Evolutionary conservation across 2,329 filamentous ascomycete genomes (phyloP), one percentile per base, ranked within the genome.

Genomic region (Cladosporium phlei): DNA sequence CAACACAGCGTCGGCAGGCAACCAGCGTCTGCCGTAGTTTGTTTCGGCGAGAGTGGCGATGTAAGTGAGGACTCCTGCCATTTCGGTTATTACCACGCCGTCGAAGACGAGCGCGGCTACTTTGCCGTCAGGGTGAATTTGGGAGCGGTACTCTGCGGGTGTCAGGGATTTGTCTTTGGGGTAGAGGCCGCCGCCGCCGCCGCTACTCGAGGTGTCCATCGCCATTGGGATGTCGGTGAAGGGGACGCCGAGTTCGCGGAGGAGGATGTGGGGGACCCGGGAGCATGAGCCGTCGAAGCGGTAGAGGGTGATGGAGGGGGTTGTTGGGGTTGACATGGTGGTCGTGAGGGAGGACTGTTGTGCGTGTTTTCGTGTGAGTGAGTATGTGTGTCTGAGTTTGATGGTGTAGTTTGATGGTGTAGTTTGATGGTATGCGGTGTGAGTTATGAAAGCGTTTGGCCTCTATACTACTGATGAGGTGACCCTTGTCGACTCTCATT

Each of bases 51-150:
- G 55, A 2, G 60, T 55, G 3, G 63, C 56, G 29, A 68, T 61
- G 6, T 53, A 54, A 4, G 62, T 66, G 7, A 57, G 39, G 20
- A 69, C 58, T 1, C 65, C 63, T 0, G 63, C 60, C 4, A 51
- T 50, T 44, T 68, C 66, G 4, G 64, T 68, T 49, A 68, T 61
- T 10, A 58, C 53, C 24, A 59, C 39, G 22, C 39, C 45, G 25
- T 63, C 55, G 20, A 66, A 38, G 2, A 20, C n/a, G 10, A 66
- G 48, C 16, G 64, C 57, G 6, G 65, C 63, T 16, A 67, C 55
- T 4, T 54, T 52, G 46, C 54, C 56, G 40, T 66, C 66, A 1
- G 64, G 65, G 47, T 68, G 65, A 38, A 68, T 52, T 6, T 34
- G 16, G 14, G 22, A 4, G 12, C 33, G 30, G 44, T 59, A 60